Percentiles rank a stretch among this genome's conserved stretches.
phyloP scores from a whole-genome alignment of 116 monocot species.

The Phalaenopsis hybrid region DNA sequence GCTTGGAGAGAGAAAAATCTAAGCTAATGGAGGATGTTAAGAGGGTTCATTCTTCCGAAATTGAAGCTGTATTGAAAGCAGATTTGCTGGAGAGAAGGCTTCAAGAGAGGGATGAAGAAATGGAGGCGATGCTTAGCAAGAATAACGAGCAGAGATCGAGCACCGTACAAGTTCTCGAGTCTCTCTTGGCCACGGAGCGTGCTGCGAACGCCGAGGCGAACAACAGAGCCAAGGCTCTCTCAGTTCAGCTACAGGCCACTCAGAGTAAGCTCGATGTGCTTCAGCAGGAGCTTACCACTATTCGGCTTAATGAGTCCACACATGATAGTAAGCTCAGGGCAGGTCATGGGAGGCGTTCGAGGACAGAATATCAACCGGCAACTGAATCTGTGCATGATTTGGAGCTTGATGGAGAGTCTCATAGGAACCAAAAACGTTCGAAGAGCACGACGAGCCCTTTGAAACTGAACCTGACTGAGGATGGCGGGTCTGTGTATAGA shows the following conservation, averaged over 20 bases:
- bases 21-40: slow-evolving; percentile 42
- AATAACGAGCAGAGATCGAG: slow-evolving; percentile 83
- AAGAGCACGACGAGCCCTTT: no score
- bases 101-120: slow-evolving; percentile 72
- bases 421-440: no score
- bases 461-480: no score
- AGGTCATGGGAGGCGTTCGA: no score
- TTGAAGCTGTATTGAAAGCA: slow-evolving; percentile 50
- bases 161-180: slow-evolving; percentile 75
- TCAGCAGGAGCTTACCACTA: slow-evolving; percentile 73
- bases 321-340: slow-evolving; percentile 53
- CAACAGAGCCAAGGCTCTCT: slow-evolving; percentile 69
- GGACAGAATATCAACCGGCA: no score
- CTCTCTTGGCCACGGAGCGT: slow-evolving; percentile 72
- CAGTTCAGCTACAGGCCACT: slow-evolving; percentile 76
- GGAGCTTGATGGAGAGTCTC: no score
- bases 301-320: slow-evolving; percentile 67
- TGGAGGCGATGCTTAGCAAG: slow-evolving; percentile 55
- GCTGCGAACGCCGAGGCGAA: slow-evolving; percentile 72
- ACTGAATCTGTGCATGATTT: no score
- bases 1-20: slow-evolving; percentile 48
- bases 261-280: slow-evolving; percentile 73
- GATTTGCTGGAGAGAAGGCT: slow-evolving; percentile 52
- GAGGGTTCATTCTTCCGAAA: slow-evolving; percentile 40
- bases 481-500: no score